phyloP scores from a whole-genome alignment of 1,139 yeast species.

The Blastobotrys serpentis region DNA sequence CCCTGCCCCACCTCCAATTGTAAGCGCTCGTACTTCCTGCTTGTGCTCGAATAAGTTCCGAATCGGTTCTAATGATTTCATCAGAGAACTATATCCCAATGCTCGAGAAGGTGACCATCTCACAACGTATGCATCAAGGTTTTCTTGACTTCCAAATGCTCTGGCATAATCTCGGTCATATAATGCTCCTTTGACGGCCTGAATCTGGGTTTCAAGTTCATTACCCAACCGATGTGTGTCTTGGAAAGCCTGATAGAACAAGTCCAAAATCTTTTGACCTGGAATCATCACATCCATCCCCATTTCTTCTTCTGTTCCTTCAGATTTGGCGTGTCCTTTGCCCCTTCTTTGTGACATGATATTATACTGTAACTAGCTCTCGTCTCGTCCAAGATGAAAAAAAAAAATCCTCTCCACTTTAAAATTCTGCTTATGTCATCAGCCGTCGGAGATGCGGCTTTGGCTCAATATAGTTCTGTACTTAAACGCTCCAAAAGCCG shows the following conservation, averaged over 20 bases:
- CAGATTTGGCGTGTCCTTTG: slow-evolving; percentile 1
- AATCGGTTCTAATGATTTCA: slow-evolving; percentile 40
- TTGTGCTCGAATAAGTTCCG: slow-evolving; percentile 14
- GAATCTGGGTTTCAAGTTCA: slow-evolving; percentile 43
- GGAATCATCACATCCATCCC: not conserved
- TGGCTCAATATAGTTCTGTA: not conserved
- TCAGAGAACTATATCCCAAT: slow-evolving; percentile 66
- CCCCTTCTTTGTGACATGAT: not conserved
- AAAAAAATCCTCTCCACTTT: not conserved
- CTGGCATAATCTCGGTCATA: slow-evolving; percentile 65
- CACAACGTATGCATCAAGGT: slow-evolving; percentile 72
- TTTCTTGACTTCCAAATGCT: slow-evolving; percentile 65
- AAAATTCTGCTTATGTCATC: not conserved
- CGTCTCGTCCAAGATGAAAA: too few species aligned
- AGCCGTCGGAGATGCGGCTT: slow-evolving; percentile 7
- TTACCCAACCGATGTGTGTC: slow-evolving; percentile 25
- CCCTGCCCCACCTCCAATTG: slow-evolving; percentile 89
- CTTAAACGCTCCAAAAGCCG: not conserved
- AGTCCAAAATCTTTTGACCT: slow-evolving; percentile 27
- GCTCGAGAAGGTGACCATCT: slow-evolving; percentile 89
- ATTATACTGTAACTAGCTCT: too few species aligned
- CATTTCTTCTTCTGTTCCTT: not conserved
- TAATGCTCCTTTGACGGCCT: slow-evolving; percentile 65
- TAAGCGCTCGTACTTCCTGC: slow-evolving; percentile 45
- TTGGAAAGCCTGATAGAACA: slow-evolving; percentile 30